A percentile compares a stretch with the other conserved stretches of the same genome.
Conservation (phyloP, 1,284 basidiomycete genomes). For the Pterulicium gracile region DNA sequence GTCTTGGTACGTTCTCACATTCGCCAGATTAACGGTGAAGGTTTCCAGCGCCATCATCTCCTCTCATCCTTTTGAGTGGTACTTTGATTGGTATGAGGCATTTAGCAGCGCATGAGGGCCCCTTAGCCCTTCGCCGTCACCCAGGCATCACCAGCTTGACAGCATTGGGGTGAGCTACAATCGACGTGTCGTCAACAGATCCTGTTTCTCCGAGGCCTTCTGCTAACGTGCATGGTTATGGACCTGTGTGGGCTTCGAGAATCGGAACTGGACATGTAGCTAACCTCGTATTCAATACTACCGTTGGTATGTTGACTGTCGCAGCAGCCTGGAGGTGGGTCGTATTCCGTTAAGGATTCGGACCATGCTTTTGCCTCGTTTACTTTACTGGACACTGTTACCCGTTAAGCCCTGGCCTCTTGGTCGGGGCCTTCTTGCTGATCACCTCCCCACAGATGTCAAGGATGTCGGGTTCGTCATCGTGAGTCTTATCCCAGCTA, state of each 20-base stretch:
- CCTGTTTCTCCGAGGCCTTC: conserved; percentile 6
- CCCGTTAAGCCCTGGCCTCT: neutral
- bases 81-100: neutral
- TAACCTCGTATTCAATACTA: neutral
- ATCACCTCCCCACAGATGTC: conserved; percentile 59
- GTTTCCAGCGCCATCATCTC: conserved; percentile 1
- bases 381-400: conserved; percentile 36
- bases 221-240: conserved; percentile 4
- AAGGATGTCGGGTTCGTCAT: conserved; percentile 93
- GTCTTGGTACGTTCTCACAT: conserved; percentile 85
- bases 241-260: neutral
- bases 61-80: neutral
- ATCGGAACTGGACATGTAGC: neutral
- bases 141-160: conserved; percentile 11
- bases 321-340: neutral
- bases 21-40: conserved; percentile 22
- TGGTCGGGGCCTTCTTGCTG: neutral
- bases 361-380: neutral
- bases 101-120: neutral
- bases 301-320: neutral
- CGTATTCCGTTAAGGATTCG: neutral
- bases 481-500: conserved; percentile 36
- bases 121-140: conserved; percentile 16
- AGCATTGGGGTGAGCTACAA: neutral
- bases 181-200: neutral